A percentile compares a stretch with the other conserved stretches of the same genome.
phyloP scores from a whole-genome alignment of 176 grass and related monocot species.

The Aegilops sharonensis region DNA sequence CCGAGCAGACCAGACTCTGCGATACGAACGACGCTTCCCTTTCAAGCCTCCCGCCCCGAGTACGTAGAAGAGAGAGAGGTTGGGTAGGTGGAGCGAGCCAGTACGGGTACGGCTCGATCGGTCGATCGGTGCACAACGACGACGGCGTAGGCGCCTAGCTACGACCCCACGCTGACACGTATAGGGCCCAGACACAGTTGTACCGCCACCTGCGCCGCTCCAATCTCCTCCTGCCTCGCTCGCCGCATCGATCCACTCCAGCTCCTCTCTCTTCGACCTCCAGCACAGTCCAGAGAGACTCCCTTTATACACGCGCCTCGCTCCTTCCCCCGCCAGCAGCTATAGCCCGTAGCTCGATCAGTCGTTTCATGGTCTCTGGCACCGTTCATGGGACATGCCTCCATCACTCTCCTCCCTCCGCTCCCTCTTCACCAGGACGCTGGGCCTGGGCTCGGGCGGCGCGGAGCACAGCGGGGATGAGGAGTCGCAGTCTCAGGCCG shows the following conservation, averaged over 20 bases:
- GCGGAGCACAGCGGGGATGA: constrained; percentile 15
- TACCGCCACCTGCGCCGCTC: neutral
- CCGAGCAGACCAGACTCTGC: neutral
- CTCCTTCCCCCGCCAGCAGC: neutral
- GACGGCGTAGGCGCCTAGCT: neutral
- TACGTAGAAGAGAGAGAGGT: too few species aligned
- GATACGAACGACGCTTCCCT: neutral
- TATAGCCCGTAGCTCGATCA: neutral
- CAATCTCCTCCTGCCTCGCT: neutral
- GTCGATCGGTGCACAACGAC: neutral
- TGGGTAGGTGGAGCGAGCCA: neutral
- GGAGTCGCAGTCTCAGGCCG: constrained; percentile 1
- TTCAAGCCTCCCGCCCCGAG: too few species aligned
- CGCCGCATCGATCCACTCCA: neutral
- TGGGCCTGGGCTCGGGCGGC: neutral
- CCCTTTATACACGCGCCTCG: neutral
- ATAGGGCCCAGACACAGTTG: constrained; percentile 22
- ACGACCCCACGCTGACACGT: constrained; percentile 30
- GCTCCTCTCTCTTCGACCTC: neutral
- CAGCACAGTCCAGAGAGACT: neutral
- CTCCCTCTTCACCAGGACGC: constrained; percentile 18
- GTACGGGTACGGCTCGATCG: neutral
- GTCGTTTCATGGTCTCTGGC: constrained; percentile 7
- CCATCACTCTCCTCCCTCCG: constrained; percentile 29
- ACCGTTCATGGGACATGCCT: constrained; percentile 37